Base-by-base conservation (phyloP, 768 basidiomycete genomes). In the Scleroderma citrinum region DNA sequence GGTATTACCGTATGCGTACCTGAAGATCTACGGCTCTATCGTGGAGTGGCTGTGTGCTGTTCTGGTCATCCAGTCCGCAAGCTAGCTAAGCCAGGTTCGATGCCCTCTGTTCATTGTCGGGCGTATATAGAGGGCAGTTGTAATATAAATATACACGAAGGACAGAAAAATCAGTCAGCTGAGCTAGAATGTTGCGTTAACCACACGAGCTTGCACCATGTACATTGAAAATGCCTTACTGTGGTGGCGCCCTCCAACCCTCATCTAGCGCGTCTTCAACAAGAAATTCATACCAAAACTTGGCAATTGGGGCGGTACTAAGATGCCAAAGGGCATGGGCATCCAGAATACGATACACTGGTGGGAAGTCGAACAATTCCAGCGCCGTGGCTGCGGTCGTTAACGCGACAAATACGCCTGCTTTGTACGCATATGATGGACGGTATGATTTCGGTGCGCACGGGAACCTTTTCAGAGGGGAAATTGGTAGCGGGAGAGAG, bases 261-360 rank as follows among this genome's bases (percentile, higher is more conserved):
- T 71, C 69, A 56, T 91, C 85, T 42, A 74, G 67, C 1, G 89
- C 74, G 63, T 95, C 93, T 56, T 80, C 64, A 7, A 87, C 61
- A 26, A 94, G 64, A 57, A 95, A 94, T n/a, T 76, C 70, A 59
- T 95, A 98, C 93, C 95, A 97, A 40, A 78, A 72, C 41, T 76
- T 60, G 3, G 83, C 80, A 29, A 98, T 78, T 0, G 85, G 85
- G 1, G 78, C 85, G 0, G 95, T 99, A 3, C 81, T 76, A 7
- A 87, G 71, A 65, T 99, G 95, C 96, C 95, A 98, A 14, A 98
- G 68, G 2, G 92, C 76, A 65, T 97, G 96, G 0, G 94, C 92
- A 61, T 98, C 95, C 17, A 97, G 71, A 7, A 82, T 64, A 30
- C 92, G 66, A n/a, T 62, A 60, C 66, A 83, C 74, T 0, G 92